Evolutionary conservation across 73 alveolate species (phyloP).

Genomic region (Stentor coeruleus): DNA sequence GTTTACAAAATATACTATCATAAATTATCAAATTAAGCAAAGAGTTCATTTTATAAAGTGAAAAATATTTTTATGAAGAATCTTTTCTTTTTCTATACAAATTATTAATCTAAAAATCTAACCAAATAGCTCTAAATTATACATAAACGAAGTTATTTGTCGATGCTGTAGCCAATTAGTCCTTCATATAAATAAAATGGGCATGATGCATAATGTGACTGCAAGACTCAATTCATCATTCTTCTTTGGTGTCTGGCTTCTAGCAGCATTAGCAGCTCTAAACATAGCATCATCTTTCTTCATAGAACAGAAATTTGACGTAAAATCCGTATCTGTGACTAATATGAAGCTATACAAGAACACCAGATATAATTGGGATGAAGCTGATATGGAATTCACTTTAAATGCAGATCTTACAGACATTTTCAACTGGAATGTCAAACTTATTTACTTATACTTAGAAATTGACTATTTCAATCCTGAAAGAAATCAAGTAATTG

Average conservation of each 20-base stretch:
- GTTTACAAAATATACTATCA: too few species aligned
- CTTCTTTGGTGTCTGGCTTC: constrained; percentile 11
- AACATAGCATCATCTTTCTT: not conserved
- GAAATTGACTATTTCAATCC: not conserved
- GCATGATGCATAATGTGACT: constrained; percentile 25
- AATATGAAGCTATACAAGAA: not conserved
- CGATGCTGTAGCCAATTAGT: too few species aligned
- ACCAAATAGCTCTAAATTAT: too few species aligned
- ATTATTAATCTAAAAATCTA: too few species aligned
- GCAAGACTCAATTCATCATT: constrained; percentile 12
- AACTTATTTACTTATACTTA: not conserved
- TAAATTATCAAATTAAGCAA: too few species aligned
- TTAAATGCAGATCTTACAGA: not conserved
- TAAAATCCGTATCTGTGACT: not conserved
- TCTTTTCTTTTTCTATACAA: too few species aligned
- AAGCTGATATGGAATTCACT: not conserved
- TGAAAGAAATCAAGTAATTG: not conserved
- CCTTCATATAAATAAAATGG: constrained; percentile 24
- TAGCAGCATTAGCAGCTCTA: constrained; percentile 2
- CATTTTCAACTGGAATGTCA: constrained; percentile 20
- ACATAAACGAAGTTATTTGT: too few species aligned
- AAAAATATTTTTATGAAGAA: too few species aligned
- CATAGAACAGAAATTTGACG: not conserved
- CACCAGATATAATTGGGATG: constrained; percentile 1
- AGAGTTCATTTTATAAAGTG: too few species aligned